A percentile compares a stretch with the other conserved stretches of the same genome.
These are phyloP conservation scores for Phytophthora citricola DNA, from an alignment of 352 stramenopile species.

Conservation along the genomic window DNA sequence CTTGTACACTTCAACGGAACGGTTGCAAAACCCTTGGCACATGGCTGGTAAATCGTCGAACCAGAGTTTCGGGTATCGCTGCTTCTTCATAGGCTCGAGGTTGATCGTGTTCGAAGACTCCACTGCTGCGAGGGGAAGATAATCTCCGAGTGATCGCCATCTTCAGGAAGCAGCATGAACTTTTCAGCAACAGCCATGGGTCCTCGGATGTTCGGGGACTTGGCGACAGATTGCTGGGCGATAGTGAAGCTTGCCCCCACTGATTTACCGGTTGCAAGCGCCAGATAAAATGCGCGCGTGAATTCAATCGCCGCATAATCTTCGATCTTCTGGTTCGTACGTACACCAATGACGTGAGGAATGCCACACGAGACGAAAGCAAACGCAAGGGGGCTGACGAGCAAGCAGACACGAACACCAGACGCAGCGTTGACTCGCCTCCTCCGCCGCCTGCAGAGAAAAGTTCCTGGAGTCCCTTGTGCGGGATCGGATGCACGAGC, in stretches of 20 bases:
- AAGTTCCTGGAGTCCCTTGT: conserved; percentile 71
- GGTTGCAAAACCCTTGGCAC: conserved; percentile 85
- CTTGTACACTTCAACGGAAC: conserved; percentile 83
- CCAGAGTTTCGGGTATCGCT: conserved; percentile 80
- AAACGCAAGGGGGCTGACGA: conserved; percentile 79
- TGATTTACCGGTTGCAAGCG: conserved; percentile 76
- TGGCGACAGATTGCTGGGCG: conserved; percentile 74
- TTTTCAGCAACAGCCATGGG: conserved; percentile 76
- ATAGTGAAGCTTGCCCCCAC: conserved; percentile 78
- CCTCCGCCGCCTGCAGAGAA: conserved; percentile 59
- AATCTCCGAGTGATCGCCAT: conserved; percentile 80
- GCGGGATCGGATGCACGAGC: conserved; percentile 77
- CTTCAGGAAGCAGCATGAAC: conserved; percentile 78
- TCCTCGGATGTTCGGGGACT: conserved; percentile 80
- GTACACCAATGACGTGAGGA: conserved; percentile 92
- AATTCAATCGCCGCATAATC: conserved; percentile 89
- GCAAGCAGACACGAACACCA: conserved; percentile 86
- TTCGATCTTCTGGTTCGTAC: conserved; percentile 86
- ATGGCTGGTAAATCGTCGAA: conserved; percentile 79
- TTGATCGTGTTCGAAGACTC: conserved; percentile 51
- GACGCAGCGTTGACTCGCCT: conserved; percentile 57
- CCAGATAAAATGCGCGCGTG: conserved; percentile 84
- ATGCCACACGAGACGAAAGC: conserved; percentile 92
- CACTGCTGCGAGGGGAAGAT: conserved; percentile 75
- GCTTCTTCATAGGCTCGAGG: conserved; percentile 56